Conservation (phyloP, 371 early-diverging fungal genomes). For the Zancudomyces culisetae region DNA sequence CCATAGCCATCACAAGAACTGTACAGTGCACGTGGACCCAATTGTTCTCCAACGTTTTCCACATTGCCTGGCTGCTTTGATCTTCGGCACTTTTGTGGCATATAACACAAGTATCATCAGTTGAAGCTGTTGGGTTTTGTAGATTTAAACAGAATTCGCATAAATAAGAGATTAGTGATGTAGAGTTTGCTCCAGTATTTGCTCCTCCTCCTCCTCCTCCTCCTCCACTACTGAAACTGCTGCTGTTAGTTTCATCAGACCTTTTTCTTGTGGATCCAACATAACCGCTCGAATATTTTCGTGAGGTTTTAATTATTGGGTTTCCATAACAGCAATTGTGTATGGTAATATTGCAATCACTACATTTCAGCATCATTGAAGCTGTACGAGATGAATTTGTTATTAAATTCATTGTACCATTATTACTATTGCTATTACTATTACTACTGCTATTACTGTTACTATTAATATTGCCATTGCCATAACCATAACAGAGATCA, state of each 20-base stretch:
- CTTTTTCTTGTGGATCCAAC: not conserved
- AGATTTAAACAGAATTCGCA: constrained; percentile 41
- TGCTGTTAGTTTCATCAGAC: not conserved
- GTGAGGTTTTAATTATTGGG: too few species aligned
- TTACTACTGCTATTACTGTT: not conserved
- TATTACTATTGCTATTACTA: not conserved
- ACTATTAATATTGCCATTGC: not conserved
- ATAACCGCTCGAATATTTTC: too few species aligned
- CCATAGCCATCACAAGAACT: constrained; percentile 48
- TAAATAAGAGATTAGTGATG: too few species aligned
- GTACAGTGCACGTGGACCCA: constrained; percentile 93
- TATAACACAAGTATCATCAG: constrained; percentile 36
- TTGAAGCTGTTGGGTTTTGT: constrained; percentile 34
- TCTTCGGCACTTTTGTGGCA: constrained; percentile 23
- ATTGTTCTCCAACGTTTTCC: constrained; percentile 61
- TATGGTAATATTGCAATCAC: constrained; percentile 2
- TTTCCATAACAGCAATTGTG: constrained; percentile 5
- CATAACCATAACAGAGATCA: too few species aligned
- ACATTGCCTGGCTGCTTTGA: constrained; percentile 31
- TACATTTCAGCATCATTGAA: constrained; percentile 2
- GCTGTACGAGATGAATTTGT: too few species aligned
- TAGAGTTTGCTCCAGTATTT: too few species aligned
- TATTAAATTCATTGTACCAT: not conserved
- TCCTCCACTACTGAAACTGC: too few species aligned
- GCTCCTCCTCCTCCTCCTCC: too few species aligned